Conservation (phyloP, 2,329 filamentous ascomycete species). For the Chrysoporthe austroafricana region DNA sequence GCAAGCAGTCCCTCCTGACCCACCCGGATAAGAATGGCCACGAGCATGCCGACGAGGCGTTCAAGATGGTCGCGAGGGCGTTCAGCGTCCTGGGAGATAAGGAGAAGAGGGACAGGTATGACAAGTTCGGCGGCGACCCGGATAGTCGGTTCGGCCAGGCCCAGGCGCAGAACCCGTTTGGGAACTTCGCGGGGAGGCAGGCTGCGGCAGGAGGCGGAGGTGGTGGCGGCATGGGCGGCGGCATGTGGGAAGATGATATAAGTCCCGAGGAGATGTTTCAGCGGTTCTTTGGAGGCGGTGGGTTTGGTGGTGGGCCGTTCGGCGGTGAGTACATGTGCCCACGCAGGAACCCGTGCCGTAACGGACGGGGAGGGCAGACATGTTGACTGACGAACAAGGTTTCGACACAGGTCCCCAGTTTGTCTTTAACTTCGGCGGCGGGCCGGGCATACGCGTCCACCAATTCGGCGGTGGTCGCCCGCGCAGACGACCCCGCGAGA, state of each 20-base stretch:
- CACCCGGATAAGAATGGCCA: slow-evolving; percentile 99
- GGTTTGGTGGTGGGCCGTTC: slow-evolving; percentile 66
- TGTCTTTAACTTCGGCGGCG: slow-evolving; percentile 92
- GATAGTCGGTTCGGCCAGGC: slow-evolving; percentile 79
- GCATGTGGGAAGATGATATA: slow-evolving; percentile 87
- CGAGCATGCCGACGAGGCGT: slow-evolving; percentile 92
- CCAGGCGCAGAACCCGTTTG: slow-evolving; percentile 66
- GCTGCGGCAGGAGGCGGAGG: slow-evolving; percentile 41
- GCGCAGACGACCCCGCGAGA: slow-evolving; percentile 73
- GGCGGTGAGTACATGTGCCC: slow-evolving; percentile 39
- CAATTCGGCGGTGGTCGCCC: slow-evolving; percentile 87
- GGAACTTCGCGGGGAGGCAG: slow-evolving; percentile 58
- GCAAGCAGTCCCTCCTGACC: slow-evolving; percentile 89
- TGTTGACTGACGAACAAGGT: slow-evolving; percentile 40
- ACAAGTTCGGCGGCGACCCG: slow-evolving; percentile 88
- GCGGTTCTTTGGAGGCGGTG: slow-evolving; percentile 87
- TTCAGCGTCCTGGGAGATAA: slow-evolving; percentile 92
- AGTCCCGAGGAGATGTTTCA: slow-evolving; percentile 97
- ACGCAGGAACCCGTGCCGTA: too few species aligned
- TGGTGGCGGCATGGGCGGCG: slow-evolving; percentile 50
- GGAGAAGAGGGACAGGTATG: slow-evolving; percentile 88
- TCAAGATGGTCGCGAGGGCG: slow-evolving; percentile 95
- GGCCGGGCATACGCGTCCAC: slow-evolving; percentile 89
- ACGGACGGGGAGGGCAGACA: background rate
- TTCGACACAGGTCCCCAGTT: slow-evolving; percentile 85